Evolutionary conservation across 352 stramenopile genomes (phyloP).

Genomic region (Globisporangium nunn): DNA sequence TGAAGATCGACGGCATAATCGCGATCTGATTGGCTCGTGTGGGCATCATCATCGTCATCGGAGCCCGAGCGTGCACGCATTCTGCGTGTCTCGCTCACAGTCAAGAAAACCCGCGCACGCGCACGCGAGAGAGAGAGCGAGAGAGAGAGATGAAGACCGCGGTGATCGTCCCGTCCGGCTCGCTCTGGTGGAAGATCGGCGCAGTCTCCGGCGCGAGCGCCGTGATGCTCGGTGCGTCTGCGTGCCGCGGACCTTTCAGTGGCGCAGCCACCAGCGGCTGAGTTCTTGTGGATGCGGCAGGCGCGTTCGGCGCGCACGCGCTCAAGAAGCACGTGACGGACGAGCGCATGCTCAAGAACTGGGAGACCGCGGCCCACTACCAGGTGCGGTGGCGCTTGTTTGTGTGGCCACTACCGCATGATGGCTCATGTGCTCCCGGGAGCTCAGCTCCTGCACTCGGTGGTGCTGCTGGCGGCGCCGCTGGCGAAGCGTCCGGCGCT

Average conservation of each 20-base stretch:
- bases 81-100: too few species aligned
- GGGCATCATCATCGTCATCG: neutral
- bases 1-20: neutral
- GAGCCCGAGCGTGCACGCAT: too few species aligned
- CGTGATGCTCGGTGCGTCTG: conserved; percentile 38
- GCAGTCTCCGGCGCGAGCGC: conserved; percentile 60
- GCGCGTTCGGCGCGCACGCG: conserved; percentile 72
- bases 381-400: conserved; percentile 27
- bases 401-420: too few species aligned
- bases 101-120: too few species aligned
- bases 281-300: conserved; percentile 15
- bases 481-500: conserved; percentile 53
- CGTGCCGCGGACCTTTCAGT: neutral
- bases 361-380: conserved; percentile 77
- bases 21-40: neutral
- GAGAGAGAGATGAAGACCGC: conserved; percentile 35
- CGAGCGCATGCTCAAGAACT: conserved; percentile 78
- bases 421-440: too few species aligned
- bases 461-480: conserved; percentile 59
- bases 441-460: conserved; percentile 55
- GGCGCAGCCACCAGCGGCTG: too few species aligned
- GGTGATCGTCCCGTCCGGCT: conserved; percentile 50
- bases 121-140: too few species aligned
- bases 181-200: conserved; percentile 77
- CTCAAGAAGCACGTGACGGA: conserved; percentile 63